phyloP scores from a whole-genome alignment of 257 asterid genomes.

The Solanum verrucosum region DNA sequence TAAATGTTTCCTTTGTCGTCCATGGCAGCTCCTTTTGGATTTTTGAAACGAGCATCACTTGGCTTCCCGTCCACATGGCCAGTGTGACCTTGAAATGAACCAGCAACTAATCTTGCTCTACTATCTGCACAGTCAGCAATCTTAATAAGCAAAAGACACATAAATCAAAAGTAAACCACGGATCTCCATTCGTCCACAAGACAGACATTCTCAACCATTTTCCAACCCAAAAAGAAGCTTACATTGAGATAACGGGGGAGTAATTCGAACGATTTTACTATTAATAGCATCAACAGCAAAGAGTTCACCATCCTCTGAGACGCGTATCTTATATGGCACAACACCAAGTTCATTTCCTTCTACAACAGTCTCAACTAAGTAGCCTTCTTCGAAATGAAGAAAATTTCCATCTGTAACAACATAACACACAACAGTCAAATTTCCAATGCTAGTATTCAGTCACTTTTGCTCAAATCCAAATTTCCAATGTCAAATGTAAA shows the following conservation, averaged over 20 bases:
- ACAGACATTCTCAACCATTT: background rate
- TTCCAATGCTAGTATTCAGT: background rate
- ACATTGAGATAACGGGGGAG: constrained; percentile 94
- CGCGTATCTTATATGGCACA: constrained; percentile 64
- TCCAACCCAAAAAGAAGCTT: constrained; percentile 9
- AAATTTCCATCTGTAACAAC: constrained; percentile 49
- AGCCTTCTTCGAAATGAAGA: constrained; percentile 85
- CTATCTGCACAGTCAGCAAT: constrained; percentile 42
- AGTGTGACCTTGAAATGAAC: constrained; percentile 87
- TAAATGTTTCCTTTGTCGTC: constrained; percentile 95
- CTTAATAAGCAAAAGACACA: background rate
- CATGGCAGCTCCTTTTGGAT: constrained; percentile 85
- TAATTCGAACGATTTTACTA: constrained; percentile 77
- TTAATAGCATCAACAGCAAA: constrained; percentile 87
- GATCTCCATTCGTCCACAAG: background rate
- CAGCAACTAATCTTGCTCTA: constrained; percentile 93
- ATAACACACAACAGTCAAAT: background rate
- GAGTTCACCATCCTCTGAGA: constrained; percentile 89
- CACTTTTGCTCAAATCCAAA: background rate
- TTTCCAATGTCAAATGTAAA: background rate
- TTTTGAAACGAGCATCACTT: constrained; percentile 83
- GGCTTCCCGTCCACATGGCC: constrained; percentile 99
- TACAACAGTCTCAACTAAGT: constrained; percentile 89
- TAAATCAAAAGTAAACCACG: background rate
- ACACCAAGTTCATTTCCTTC: constrained; percentile 90